phyloP scores from a whole-genome alignment of 495 filamentous ascomycete species.

The Aspergillus incahuasiensis region DNA sequence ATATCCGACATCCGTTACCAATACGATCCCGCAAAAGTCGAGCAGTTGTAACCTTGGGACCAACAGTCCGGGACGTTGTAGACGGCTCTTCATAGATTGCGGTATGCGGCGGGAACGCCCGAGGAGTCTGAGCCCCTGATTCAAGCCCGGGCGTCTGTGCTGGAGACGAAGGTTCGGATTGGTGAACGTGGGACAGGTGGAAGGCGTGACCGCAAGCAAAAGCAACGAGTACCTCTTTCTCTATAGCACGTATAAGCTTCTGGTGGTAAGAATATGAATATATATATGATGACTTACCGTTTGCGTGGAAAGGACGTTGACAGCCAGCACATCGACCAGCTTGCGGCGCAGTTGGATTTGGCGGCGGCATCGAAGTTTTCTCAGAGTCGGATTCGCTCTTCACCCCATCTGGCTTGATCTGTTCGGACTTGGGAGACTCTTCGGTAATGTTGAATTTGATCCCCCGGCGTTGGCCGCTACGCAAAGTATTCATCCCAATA shows the following conservation, averaged over 20 bases:
- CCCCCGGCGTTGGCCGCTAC: conserved; percentile 71
- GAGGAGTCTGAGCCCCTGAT: conserved; percentile 26
- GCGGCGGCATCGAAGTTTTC: conserved; percentile 12
- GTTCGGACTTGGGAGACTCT: conserved; percentile 16
- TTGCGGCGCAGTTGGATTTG: conserved; percentile 6
- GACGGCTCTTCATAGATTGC: conserved; percentile 17
- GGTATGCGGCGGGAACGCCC: conserved; percentile 24
- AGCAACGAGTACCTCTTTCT: conserved; percentile 75
- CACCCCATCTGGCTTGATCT: background rate
- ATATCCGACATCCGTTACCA: conserved; percentile 66
- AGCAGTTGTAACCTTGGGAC: conserved; percentile 86
- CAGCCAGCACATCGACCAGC: conserved; percentile 55
- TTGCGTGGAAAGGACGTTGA: conserved; percentile 49
- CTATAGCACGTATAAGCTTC: conserved; percentile 25
- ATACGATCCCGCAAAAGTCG: conserved; percentile 69
- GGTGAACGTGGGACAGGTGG: conserved; percentile 72
- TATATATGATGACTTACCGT: conserved; percentile 32
- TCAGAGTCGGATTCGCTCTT: conserved; percentile 18
- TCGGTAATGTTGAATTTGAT: conserved; percentile 79
- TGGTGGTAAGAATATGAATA: background rate
- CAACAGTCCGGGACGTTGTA: conserved; percentile 56
- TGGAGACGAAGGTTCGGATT: conserved; percentile 32
- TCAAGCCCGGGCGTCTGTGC: conserved; percentile 17
- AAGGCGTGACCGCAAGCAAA: conserved; percentile 92
- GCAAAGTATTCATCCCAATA: conserved; percentile 69